Percentiles rank a stretch among this genome's conserved stretches.
phyloP scores from a whole-genome alignment of 441 rosid species.

The Populus hybrid region DNA sequence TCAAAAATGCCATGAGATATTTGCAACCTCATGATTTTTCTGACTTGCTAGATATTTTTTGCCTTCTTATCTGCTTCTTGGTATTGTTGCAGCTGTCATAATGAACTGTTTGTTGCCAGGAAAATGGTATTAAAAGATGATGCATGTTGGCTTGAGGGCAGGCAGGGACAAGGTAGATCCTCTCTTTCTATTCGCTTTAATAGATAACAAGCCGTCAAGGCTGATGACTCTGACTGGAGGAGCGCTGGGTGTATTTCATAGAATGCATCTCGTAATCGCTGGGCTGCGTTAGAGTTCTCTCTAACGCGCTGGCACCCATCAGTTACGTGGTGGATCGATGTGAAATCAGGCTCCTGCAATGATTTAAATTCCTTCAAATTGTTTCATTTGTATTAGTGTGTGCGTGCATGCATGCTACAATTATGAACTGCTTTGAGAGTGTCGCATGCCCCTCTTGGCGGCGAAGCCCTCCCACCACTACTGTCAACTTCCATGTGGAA shows the following conservation, averaged over 20 bases:
- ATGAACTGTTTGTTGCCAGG: slow-evolving; percentile 19
- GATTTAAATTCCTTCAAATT: background rate
- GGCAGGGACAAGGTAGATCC: background rate
- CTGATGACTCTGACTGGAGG: background rate
- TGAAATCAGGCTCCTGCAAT: background rate
- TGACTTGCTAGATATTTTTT: background rate
- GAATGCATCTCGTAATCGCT: background rate
- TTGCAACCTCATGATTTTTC: slow-evolving; percentile 13
- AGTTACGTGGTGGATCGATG: background rate
- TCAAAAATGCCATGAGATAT: slow-evolving; percentile 29
- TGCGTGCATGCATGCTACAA: too few relatives aligned
- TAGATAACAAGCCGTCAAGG: background rate
- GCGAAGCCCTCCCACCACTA: too few relatives aligned
- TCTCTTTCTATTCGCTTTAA: background rate
- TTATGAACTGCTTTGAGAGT: too few relatives aligned
- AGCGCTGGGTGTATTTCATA: background rate
- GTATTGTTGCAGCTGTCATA: slow-evolving; percentile 6
- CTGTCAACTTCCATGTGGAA: background rate
- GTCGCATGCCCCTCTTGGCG: too few relatives aligned
- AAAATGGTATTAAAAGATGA: slow-evolving; percentile 15
- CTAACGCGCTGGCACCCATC: background rate
- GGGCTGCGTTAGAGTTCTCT: background rate
- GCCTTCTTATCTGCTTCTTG: background rate
- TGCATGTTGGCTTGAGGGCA: slow-evolving; percentile 8
- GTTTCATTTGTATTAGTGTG: background rate